A percentile compares a stretch with the other conserved stretches of the same genome.
These are phyloP conservation scores for Penicillium tannophilum DNA, from an alignment of 495 filamentous ascomycete species.

Conservation along the genomic window DNA sequence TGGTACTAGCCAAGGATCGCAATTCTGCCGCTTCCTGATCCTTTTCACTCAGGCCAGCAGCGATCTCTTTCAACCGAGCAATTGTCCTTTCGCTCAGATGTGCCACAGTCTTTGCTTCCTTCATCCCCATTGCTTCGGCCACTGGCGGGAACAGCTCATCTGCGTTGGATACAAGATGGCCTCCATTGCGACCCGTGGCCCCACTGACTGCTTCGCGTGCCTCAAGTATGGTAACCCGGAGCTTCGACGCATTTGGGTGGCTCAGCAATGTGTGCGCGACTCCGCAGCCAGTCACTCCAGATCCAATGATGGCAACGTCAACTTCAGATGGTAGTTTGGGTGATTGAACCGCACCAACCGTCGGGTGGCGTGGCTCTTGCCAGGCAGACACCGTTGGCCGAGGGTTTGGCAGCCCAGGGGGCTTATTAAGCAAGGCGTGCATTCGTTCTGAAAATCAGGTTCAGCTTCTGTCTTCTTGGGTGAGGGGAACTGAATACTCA, in stretches of 20 bases:
- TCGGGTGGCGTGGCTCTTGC: not conserved
- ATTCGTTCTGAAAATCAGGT: not conserved
- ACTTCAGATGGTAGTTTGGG: not conserved
- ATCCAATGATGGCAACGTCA: not conserved
- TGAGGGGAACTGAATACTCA: not conserved
- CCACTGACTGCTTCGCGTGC: slow-evolving; percentile 7
- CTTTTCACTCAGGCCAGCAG: not conserved
- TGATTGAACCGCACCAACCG: not conserved
- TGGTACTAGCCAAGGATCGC: not conserved
- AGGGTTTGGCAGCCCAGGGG: not conserved
- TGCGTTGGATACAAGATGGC: slow-evolving; percentile 3
- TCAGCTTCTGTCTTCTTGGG: not conserved
- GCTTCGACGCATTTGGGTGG: not conserved
- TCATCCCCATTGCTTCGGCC: not conserved
- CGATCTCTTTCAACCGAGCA: not conserved
- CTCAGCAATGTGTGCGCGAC: not conserved
- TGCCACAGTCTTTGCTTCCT: not conserved
- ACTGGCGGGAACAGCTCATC: not conserved
- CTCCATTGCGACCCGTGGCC: slow-evolving; percentile 7
- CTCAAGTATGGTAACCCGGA: slow-evolving; percentile 2
- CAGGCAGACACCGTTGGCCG: not conserved
- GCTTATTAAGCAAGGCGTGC: not conserved
- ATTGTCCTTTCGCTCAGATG: not conserved
- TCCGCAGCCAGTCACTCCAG: not conserved
- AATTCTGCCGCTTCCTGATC: not conserved